Evolutionary conservation across 2,329 filamentous ascomycete genomes (phyloP).

Genomic region (Claviceps sorghi): DNA sequence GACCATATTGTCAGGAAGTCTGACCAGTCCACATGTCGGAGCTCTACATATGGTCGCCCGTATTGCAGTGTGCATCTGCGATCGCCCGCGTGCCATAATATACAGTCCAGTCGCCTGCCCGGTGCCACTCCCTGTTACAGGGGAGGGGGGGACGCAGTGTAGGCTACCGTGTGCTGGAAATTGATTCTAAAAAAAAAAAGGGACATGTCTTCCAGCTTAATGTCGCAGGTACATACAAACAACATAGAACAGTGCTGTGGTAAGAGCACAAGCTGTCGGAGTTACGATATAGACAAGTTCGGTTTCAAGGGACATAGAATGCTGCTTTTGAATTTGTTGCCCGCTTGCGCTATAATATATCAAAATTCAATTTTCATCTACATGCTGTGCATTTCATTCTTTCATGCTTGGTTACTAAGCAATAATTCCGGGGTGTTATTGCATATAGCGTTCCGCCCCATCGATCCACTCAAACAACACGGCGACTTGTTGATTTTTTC

Average conservation of each 20-base stretch:
- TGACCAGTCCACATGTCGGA: not conserved
- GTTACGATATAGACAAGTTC: no score
- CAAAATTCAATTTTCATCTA: not conserved
- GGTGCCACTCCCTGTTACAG: not conserved
- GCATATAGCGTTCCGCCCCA: slow-evolving; percentile 1
- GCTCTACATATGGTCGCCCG: not conserved
- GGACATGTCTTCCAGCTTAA: not conserved
- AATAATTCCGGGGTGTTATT: not conserved
- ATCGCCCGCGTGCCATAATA: not conserved
- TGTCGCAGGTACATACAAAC: no score
- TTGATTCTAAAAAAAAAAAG: no score
- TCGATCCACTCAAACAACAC: not conserved
- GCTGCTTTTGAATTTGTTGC: not conserved
- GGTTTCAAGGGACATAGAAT: no score
- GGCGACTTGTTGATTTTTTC: not conserved
- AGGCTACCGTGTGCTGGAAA: not conserved
- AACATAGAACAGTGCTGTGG: no score
- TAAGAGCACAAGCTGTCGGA: no score
- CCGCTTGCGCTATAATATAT: not conserved
- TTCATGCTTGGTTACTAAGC: not conserved
- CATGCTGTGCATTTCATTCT: not conserved
- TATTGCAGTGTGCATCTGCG: not conserved
- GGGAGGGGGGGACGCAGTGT: not conserved
- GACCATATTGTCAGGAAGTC: not conserved
- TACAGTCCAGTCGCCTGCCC: not conserved